Evolutionary conservation across 257 asterid genomes (phyloP), one percentile per base, ranked within the genome.

Genomic region (Ligustrum vulgare): DNA sequence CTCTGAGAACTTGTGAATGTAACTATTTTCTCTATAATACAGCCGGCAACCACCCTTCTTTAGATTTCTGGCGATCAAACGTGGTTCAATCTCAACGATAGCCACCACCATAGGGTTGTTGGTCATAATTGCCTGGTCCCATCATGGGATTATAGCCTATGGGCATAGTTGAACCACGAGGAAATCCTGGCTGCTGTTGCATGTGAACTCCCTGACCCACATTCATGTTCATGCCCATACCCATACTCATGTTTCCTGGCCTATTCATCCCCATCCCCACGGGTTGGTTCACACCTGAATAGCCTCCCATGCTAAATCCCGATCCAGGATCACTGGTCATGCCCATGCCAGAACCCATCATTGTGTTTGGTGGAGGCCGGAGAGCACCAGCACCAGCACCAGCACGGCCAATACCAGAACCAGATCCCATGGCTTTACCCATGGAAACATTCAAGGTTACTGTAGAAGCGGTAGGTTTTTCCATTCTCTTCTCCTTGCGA

Each of bases 351-450:
- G 91, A 31, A 79, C 96, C 89, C 84, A 88, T 76, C 91, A 82
- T 83, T 75, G 84, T 78, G 82, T 86, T 93, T 70, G 87, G 81
- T 8, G 84, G 76, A 49, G 98, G 89, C 88, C 96, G 85, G 47
- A 90, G 80, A 71, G 77, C 86, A 22, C 66, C 15, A 6, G 65
- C 65, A 35, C 39, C 36, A 34, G 36, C 36, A 82, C 97, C 97
- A 80, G 90, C 92, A 49, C 92, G 92, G 31, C 97, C 99, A 49
- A 91, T 75, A 37, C 99, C 99, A 72, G 98, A 87, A 80, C 99
- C 98, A 20, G 93, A 86, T 69, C 99, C 99, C 99, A 95, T 95
- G 63, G 98, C 98, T 86, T 93, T 91, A 70, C 99, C 99, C 98
- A 95, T 93, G 70, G 83, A 86, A 45, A 93, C 68, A 3, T 90